These are phyloP conservation scores for Phytophthora pseudosyringae DNA, from an alignment of 352 stramenopile species.

Conservation along the genomic window DNA sequence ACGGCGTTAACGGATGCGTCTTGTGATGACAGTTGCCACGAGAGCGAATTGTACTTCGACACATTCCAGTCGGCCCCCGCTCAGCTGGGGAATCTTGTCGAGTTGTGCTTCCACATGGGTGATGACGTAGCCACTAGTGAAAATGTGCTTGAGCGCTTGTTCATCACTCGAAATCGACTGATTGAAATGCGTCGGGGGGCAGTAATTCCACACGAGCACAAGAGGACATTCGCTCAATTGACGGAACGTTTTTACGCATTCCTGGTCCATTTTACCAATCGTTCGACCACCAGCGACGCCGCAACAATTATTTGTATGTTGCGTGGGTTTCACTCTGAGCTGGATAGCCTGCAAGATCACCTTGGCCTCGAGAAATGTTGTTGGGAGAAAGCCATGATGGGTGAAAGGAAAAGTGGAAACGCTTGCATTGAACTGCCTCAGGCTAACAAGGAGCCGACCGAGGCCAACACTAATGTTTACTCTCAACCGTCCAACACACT, in stretches of 20 bases:
- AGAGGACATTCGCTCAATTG: constrained; percentile 1
- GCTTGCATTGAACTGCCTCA: neutral
- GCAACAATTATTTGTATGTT: neutral
- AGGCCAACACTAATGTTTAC: too few species aligned
- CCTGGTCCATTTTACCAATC: neutral
- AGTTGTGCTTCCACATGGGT: constrained; percentile 11
- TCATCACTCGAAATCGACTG: constrained; percentile 5
- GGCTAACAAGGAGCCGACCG: too few species aligned
- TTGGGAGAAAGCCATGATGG: neutral
- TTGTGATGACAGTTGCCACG: neutral
- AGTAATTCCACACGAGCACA: neutral
- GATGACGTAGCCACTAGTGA: neutral
- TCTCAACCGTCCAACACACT: too few species aligned
- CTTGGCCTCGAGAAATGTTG: neutral
- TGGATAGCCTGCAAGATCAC: neutral
- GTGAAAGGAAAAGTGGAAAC: neutral
- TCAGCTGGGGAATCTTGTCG: neutral
- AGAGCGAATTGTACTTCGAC: neutral
- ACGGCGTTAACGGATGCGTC: neutral
- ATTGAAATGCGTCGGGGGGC: neutral
- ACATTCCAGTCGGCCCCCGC: neutral
- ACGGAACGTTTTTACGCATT: neutral
- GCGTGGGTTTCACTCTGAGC: neutral
- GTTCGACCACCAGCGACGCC: neutral
- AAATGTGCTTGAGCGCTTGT: constrained; percentile 2